Percentiles rank a stretch among this genome's conserved stretches.
These are phyloP conservation scores for Aspergillus nidulans DNA, from an alignment of 495 filamentous ascomycete genomes.

Conservation along the genomic window DNA sequence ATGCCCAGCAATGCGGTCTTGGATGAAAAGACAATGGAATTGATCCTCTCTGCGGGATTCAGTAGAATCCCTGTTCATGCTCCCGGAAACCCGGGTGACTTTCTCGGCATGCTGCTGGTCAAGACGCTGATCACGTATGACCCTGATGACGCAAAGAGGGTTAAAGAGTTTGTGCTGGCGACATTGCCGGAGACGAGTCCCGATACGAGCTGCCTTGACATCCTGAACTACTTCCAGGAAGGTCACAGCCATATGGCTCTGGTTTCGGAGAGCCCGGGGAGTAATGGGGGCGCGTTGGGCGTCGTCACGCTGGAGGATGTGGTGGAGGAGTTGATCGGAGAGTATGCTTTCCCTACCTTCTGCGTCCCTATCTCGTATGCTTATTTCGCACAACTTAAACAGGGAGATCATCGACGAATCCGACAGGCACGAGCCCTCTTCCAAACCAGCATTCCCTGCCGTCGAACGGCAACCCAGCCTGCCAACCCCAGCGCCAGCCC, in stretches of 20 bases:
- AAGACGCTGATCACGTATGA: slow-evolving; percentile 99
- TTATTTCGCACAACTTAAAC: not conserved
- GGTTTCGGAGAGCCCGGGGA: slow-evolving; percentile 82
- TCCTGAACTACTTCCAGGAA: slow-evolving; percentile 99
- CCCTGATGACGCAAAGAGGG: slow-evolving; percentile 79
- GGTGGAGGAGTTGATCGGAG: slow-evolving; percentile 96
- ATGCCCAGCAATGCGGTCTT: slow-evolving; percentile 87
- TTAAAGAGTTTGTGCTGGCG: slow-evolving; percentile 84
- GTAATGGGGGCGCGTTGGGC: slow-evolving; percentile 81
- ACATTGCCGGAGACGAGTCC: slow-evolving; percentile 91
- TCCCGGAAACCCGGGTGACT: slow-evolving; percentile 74
- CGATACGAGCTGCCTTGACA: slow-evolving; percentile 93
- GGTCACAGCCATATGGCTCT: slow-evolving; percentile 98
- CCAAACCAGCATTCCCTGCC: not conserved
- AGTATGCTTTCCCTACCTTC: slow-evolving; percentile 52
- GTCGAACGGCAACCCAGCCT: not conserved
- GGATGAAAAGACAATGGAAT: slow-evolving; percentile 87
- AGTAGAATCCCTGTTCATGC: slow-evolving; percentile 91
- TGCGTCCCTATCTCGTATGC: not conserved
- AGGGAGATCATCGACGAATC: slow-evolving; percentile 3
- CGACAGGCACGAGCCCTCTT: not conserved
- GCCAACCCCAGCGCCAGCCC: not conserved
- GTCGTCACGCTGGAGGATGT: slow-evolving; percentile 97
- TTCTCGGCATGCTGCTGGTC: slow-evolving; percentile 94
- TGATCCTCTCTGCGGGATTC: slow-evolving; percentile 86